A percentile compares a stretch with the other conserved stretches of the same genome.
phyloP scores from a whole-genome alignment of 2,329 filamentous ascomycete species.

The Epichloe gansuensis region DNA sequence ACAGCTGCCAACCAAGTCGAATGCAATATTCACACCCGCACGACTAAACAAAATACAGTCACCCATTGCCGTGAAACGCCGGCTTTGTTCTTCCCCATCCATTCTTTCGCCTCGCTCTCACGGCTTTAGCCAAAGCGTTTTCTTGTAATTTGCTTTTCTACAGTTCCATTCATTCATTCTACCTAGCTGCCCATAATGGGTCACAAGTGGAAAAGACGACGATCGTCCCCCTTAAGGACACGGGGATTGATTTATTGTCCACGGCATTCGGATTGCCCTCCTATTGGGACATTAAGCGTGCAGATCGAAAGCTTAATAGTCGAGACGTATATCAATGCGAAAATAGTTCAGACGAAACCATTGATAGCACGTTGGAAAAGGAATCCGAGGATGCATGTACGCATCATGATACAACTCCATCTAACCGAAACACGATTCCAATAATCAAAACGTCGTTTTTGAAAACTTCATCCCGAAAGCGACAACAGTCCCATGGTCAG shows the following conservation, averaged over 20 bases:
- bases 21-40: neutral
- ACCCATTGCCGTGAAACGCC: neutral
- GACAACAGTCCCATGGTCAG: neutral
- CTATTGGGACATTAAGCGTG: slow-evolving; percentile 6
- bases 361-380: neutral
- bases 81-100: neutral
- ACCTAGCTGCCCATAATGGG: slow-evolving; percentile 9
- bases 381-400: neutral
- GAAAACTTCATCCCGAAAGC: neutral
- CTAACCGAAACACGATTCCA: neutral
- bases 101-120: neutral
- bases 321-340: neutral
- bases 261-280: slow-evolving; percentile 17
- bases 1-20: neutral
- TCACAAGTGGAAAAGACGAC: slow-evolving; percentile 3
- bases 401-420: neutral
- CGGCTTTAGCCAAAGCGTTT: neutral
- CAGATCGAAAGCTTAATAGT: slow-evolving; percentile 1
- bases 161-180: neutral
- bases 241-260: slow-evolving; percentile 16
- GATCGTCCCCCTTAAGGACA: neutral
- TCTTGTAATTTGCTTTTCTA: neutral
- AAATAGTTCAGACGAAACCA: slow-evolving; percentile 1
- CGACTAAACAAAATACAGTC: neutral
- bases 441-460: neutral